These are phyloP conservation scores for Zizania latifolia DNA, from an alignment of 176 grass and related monocot genomes.

Conservation along the genomic window DNA sequence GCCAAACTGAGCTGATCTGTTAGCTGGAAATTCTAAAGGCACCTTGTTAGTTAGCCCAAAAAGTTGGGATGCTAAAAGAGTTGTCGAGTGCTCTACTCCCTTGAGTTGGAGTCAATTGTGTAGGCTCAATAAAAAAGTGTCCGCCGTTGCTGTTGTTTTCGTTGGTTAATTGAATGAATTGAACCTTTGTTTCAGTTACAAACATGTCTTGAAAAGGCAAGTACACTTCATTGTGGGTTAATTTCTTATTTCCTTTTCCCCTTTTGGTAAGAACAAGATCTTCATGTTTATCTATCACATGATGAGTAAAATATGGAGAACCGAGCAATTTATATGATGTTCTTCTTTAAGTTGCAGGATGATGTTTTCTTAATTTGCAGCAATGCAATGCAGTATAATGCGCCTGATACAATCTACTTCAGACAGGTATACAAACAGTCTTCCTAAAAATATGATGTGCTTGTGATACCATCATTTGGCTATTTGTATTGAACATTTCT, in stretches of 20 bases:
- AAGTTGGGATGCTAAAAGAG: neutral
- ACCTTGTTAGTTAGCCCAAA: neutral
- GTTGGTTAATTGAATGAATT: neutral
- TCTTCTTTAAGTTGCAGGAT: constrained; percentile 63
- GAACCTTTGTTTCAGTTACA: neutral
- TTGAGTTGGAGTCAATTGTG: neutral
- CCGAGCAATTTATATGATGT: neutral
- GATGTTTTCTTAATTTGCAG: constrained; percentile 98
- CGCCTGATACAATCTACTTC: constrained; percentile 93
- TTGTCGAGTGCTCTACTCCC: neutral
- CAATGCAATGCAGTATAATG: constrained; percentile 99
- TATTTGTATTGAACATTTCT: constrained; percentile 14
- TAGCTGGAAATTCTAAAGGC: neutral
- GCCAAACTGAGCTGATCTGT: neutral
- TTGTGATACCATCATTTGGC: neutral
- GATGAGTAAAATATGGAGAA: neutral
- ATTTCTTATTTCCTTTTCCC: neutral
- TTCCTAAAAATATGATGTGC: neutral
- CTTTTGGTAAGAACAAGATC: neutral
- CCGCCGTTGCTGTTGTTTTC: neutral
- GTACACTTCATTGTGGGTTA: neutral
- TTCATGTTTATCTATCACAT: constrained; percentile 5
- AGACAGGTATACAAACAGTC: constrained; percentile 66
- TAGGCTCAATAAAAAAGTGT: neutral
- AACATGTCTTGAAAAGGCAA: neutral